Evolutionary conservation across 1,284 basidiomycete genomes (phyloP), one percentile per base, ranked within the genome.

Genomic region (Malassezia brasiliensis): DNA sequence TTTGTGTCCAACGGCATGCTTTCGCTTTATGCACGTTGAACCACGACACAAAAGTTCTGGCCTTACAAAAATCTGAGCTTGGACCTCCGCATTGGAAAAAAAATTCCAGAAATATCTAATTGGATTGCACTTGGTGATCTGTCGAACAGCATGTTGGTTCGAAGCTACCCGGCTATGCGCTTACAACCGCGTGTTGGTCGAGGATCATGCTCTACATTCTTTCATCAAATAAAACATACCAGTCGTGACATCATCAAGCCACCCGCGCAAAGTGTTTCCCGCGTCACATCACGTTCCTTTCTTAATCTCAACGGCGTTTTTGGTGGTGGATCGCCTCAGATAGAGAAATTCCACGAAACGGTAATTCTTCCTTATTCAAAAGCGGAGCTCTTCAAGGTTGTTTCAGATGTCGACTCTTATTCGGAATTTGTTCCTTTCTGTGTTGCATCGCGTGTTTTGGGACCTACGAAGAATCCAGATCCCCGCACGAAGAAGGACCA

Each of bases 351-450:
- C 35, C 36, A 42, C 17, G 55, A 57, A 20, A 30, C 30, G 9
- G 50, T 57, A 14, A 35, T 52, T 6, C 46, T 57, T 19, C 45
- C 50, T 17, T 47, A 54, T 36, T 35, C 50, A 4, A 14, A 25
- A 1, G 79, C 79, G 42, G 83, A 96, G 73, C 80, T 98, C 2
- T 96, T 91, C 76, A 78, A 82, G 5, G 77, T 96, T 53, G 88
- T 98, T 44, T 82, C 89, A 14, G 86, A 96, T 76, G 86, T 96
- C 19, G 82, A 81, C 8, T 85, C 87, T 5, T 98, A 96, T 76
- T 80, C 84, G 11, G 78, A 78, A 47, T 98, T 96, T 71, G 79
- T 98, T 45, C 93, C 93, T 0, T 96, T 89, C 76, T 96, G 91
- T 77, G 83, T 82, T 15, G 77, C 78, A 30, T 88, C 90, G 2